Conservation (phyloP, 495 filamentous ascomycete genomes). For the Neurospora africana region DNA sequence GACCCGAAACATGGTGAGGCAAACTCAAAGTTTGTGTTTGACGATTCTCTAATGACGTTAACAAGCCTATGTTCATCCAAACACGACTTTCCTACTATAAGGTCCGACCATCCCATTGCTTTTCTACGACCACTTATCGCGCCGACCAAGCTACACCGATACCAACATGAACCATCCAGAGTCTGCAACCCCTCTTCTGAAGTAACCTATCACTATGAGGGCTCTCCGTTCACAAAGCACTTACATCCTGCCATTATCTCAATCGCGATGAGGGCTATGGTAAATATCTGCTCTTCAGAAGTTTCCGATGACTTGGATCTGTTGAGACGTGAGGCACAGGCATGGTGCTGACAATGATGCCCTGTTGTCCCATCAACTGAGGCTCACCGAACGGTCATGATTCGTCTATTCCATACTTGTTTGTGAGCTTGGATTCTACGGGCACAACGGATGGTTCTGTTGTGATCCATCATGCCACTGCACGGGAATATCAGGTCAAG, state of each 20-base stretch:
- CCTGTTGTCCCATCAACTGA: not conserved
- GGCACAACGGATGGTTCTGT: not conserved
- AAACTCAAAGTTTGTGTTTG: not conserved
- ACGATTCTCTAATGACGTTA: not conserved
- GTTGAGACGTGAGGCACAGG: not conserved
- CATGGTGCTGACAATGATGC: not conserved
- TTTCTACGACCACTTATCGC: not conserved
- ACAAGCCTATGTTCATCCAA: not conserved
- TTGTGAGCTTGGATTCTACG: not conserved
- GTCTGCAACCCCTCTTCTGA: not conserved
- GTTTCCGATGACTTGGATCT: not conserved
- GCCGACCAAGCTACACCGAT: not conserved
- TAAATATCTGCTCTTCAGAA: not conserved
- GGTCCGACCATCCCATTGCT: not conserved
- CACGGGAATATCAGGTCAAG: not conserved
- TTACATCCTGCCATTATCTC: not conserved
- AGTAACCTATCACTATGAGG: not conserved
- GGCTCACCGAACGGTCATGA: not conserved
- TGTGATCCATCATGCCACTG: not conserved
- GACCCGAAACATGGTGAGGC: not conserved
- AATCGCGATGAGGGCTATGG: not conserved
- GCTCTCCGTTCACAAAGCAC: not conserved
- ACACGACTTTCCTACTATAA: not conserved
- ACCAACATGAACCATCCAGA: not conserved
- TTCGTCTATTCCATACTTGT: not conserved